These are phyloP conservation scores for Candida quercuum DNA, from an alignment of 805 yeast genomes.

Conservation along the genomic window DNA sequence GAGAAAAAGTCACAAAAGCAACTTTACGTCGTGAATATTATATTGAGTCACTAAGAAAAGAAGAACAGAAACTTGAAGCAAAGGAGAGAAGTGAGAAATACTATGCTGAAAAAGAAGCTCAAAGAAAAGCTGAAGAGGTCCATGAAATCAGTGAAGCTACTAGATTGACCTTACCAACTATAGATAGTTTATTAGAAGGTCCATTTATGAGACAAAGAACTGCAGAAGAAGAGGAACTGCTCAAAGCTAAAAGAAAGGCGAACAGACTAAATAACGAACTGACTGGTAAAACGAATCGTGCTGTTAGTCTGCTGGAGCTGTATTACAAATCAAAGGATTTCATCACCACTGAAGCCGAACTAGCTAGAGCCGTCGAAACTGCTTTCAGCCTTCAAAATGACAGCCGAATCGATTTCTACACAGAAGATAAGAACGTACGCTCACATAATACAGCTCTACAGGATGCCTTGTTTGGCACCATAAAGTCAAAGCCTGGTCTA, in stretches of 20 bases:
- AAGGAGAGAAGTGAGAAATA: conserved; percentile 26
- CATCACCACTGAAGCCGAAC: conserved; percentile 67
- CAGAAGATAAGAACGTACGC: conserved; percentile 14
- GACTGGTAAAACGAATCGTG: conserved; percentile 44
- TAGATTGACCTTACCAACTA: conserved; percentile 70
- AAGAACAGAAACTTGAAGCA: conserved; percentile 28
- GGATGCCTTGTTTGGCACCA: conserved; percentile 33
- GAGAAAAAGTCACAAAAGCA: conserved; percentile 33
- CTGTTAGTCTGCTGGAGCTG: conserved; percentile 56
- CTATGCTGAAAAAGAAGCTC: conserved; percentile 23
- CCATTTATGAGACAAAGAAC: conserved; percentile 73
- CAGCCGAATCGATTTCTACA: not conserved
- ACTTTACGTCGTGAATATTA: conserved; percentile 70
- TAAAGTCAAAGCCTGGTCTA: conserved; percentile 29
- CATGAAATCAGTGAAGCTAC: conserved; percentile 44
- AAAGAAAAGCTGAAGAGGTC: conserved; percentile 30
- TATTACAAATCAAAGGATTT: conserved; percentile 66
- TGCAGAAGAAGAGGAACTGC: conserved; percentile 53
- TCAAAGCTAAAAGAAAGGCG: conserved; percentile 55
- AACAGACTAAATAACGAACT: conserved; percentile 59
- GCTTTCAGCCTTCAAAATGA: conserved; percentile 37
- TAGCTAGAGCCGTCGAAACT: conserved; percentile 49
- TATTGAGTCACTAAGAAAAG: conserved; percentile 45
- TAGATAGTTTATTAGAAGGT: conserved; percentile 59
- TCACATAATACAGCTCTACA: conserved; percentile 17